phyloP scores from a whole-genome alignment of 805 yeast genomes.

The Kodamaea lidongshanica region DNA sequence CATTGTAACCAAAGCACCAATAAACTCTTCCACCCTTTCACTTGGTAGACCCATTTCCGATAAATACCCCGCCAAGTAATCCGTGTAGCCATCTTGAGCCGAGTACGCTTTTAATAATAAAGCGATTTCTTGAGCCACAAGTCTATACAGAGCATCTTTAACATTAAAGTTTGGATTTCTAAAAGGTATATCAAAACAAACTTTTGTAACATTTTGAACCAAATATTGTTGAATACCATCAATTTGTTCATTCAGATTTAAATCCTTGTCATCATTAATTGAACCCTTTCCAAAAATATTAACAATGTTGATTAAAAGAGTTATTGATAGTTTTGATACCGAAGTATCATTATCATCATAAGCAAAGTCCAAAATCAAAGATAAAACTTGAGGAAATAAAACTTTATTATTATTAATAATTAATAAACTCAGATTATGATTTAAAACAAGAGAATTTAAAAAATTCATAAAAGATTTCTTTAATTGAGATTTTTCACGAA shows the following conservation, averaged over 20 bases:
- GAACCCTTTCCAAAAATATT: constrained; percentile 43
- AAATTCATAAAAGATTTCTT: constrained; percentile 67
- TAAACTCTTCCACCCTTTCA: constrained; percentile 54
- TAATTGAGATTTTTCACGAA: constrained; percentile 58
- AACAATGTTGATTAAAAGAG: constrained; percentile 59
- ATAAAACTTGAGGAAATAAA: constrained; percentile 54
- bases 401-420: constrained; percentile 60
- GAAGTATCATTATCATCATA: constrained; percentile 57
- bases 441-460: constrained; percentile 63
- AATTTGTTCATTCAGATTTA: constrained; percentile 41
- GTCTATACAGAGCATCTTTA: constrained; percentile 74
- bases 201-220: constrained; percentile 58
- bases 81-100: constrained; percentile 37
- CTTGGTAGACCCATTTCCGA: constrained; percentile 52
- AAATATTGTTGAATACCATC: constrained; percentile 70
- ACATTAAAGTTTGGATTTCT: constrained; percentile 58
- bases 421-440: constrained; percentile 73
- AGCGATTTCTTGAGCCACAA: constrained; percentile 70
- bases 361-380: constrained; percentile 60
- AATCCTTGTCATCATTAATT: constrained; percentile 59
- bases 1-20: constrained; percentile 48
- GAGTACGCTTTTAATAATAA: constrained; percentile 59
- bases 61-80: constrained; percentile 47
- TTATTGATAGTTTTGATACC: constrained; percentile 62
- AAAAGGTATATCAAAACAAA: constrained; percentile 76